These are phyloP conservation scores for Microsporum audouinii DNA, from an alignment of 2,329 filamentous ascomycete species.

Conservation along the genomic window DNA sequence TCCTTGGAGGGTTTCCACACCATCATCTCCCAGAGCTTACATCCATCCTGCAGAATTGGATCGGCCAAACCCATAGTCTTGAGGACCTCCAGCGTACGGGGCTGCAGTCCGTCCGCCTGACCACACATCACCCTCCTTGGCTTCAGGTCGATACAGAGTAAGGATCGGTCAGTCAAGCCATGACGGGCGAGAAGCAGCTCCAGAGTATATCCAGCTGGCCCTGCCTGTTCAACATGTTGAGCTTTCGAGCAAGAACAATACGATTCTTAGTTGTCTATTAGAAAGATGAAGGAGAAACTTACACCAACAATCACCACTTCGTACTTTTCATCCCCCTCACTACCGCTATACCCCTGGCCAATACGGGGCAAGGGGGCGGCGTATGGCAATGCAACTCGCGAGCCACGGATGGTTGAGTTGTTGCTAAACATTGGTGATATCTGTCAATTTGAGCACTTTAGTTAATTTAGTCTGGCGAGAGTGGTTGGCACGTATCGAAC, in stretches of 20 bases:
- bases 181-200: conserved; percentile 34
- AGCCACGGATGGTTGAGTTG: neutral
- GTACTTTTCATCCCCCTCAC: conserved; percentile 20
- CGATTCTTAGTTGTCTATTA: neutral
- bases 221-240: conserved; percentile 22
- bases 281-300: conserved; percentile 9
- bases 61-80: conserved; percentile 38
- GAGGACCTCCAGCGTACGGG: conserved; percentile 34
- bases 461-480: neutral
- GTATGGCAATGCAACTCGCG: neutral
- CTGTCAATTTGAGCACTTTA: neutral
- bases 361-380: neutral
- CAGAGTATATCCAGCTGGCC: conserved; percentile 35
- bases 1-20: conserved; percentile 42
- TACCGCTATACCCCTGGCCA: neutral
- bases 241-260: neutral
- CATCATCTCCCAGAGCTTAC: conserved; percentile 46
- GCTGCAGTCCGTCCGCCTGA: conserved; percentile 35
- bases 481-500: neutral
- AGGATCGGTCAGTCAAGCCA: conserved; percentile 30
- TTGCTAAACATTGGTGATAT: neutral
- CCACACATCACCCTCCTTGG: conserved; percentile 30
- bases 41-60: conserved; percentile 45
- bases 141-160: conserved; percentile 36
- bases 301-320: conserved; percentile 35